A percentile compares a stretch with the other conserved stretches of the same genome.
Conservation (phyloP, 208 protist species). For the Sergeia podlipaevii region DNA sequence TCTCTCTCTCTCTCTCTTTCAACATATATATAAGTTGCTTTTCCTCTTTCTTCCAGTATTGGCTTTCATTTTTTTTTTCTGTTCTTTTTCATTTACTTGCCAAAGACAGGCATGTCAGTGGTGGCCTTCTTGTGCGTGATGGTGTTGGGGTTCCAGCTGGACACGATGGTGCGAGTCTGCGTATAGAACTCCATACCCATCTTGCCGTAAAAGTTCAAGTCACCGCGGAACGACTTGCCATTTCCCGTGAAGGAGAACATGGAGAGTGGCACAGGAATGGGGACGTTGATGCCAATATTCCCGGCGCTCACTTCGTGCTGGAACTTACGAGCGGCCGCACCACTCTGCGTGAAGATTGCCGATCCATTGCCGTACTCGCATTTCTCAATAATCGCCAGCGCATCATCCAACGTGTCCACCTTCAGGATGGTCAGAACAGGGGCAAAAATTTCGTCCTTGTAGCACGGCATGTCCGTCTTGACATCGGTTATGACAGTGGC, state of each 20-base stretch:
- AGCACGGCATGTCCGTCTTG: constrained; percentile 61
- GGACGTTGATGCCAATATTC: constrained; percentile 92
- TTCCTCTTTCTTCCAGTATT: too few species aligned
- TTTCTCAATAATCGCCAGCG: constrained; percentile 84
- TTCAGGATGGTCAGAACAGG: constrained; percentile 61
- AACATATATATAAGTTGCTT: constrained; percentile 6
- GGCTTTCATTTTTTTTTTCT: too few species aligned
- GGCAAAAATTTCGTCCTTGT: constrained; percentile 92
- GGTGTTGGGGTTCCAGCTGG: constrained; percentile 52
- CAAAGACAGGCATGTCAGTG: constrained; percentile 25
- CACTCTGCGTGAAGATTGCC: constrained; percentile 87
- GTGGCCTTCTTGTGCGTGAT: background rate
- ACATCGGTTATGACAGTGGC: constrained; percentile 88
- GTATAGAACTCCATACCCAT: constrained; percentile 88
- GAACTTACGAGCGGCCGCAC: constrained; percentile 86
- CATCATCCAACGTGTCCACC: constrained; percentile 85
- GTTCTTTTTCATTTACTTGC: too few species aligned
- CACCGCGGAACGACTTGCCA: constrained; percentile 72
- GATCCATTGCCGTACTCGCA: constrained; percentile 93
- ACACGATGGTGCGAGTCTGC: constrained; percentile 88
- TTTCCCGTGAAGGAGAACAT: constrained; percentile 94
- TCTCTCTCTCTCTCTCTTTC: constrained; percentile 13
- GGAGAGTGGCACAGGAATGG: constrained; percentile 92
- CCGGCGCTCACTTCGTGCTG: constrained; percentile 79
- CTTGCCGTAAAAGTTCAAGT: constrained; percentile 91